Conservation (phyloP, 202 grass and related monocot species). For the Setaria italica region DNA sequence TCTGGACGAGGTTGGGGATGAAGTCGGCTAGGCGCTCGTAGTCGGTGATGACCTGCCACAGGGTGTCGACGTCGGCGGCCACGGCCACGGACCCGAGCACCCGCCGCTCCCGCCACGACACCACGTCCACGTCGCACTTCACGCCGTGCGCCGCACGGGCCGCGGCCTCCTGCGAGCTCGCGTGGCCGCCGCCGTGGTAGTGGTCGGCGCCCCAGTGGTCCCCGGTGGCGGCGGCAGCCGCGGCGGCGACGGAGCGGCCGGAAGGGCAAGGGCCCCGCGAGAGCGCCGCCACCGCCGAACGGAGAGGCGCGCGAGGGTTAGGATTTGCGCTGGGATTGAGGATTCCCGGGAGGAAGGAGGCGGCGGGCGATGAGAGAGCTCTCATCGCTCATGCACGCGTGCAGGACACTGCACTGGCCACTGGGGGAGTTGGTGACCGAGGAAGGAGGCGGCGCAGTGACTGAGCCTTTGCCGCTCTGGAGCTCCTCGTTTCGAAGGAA, state of each 20-base stretch:
- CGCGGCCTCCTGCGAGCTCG: background rate
- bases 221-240: conserved; percentile 45
- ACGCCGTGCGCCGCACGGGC: conserved; percentile 39
- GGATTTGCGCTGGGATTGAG: background rate
- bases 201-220: conserved; percentile 53
- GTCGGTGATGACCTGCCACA: conserved; percentile 95
- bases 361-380: conserved; percentile 44
- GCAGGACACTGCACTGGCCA: conserved; percentile 3
- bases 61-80: conserved; percentile 78
- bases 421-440: background rate
- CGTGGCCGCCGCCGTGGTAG: conserved; percentile 4
- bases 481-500: background rate
- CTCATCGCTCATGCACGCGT: conserved; percentile 45
- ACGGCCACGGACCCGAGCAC: conserved; percentile 68
- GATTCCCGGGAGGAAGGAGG: conserved; percentile 40
- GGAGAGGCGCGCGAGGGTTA: conserved; percentile 3
- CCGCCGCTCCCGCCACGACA: conserved; percentile 93
- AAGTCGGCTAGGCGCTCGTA: conserved; percentile 94
- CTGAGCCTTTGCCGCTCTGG: conserved; percentile 29
- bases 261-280: background rate
- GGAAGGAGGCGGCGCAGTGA: conserved; percentile 12
- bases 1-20: conserved; percentile 93
- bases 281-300: conserved; percentile 6
- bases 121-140: conserved; percentile 85
- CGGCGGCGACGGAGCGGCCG: conserved; percentile 21